Conservation (phyloP, 2,329 filamentous ascomycete species). For the Fusarium coicis region DNA sequence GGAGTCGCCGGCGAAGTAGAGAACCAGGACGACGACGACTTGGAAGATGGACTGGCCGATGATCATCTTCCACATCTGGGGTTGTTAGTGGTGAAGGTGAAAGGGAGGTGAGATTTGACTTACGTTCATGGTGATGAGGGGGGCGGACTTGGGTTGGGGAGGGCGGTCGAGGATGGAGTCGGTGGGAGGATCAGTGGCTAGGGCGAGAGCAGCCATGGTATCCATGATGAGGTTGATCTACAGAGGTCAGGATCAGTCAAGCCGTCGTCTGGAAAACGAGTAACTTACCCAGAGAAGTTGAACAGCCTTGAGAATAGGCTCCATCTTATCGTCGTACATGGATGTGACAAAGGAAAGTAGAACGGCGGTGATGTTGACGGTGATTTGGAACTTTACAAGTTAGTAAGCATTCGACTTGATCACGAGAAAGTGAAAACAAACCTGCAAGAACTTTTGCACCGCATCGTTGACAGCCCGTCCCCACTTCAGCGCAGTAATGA, state of each 20-base stretch:
- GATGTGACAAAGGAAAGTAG: slow-evolving; percentile 88
- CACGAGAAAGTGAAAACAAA: background rate
- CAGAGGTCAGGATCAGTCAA: too few relatives aligned
- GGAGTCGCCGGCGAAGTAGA: slow-evolving; percentile 78
- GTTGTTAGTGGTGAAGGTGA: fast-evolving
- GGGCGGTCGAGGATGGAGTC: slow-evolving; percentile 83
- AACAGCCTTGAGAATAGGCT: slow-evolving; percentile 86
- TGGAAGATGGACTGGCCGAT: slow-evolving; percentile 92
- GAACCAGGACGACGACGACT: slow-evolving; percentile 79
- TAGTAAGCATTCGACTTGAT: too few relatives aligned
- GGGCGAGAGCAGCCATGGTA: slow-evolving; percentile 87
- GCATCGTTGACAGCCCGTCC: slow-evolving; percentile 81
- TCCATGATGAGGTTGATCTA: slow-evolving; percentile 89
- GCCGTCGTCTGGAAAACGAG: too few relatives aligned
- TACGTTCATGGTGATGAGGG: slow-evolving; percentile 77
- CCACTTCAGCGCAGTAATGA: slow-evolving; percentile 85
- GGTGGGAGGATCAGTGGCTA: slow-evolving; percentile 88
- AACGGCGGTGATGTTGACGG: slow-evolving; percentile 93
- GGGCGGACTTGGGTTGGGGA: slow-evolving; percentile 65
- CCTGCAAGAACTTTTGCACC: slow-evolving; percentile 78
- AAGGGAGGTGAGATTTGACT: background rate
- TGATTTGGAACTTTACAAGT: slow-evolving; percentile 71
- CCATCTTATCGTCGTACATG: slow-evolving; percentile 74
- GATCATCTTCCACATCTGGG: slow-evolving; percentile 97
- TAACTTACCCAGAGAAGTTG: slow-evolving; percentile 86